phyloP scores from a whole-genome alignment of 805 yeast species.

The Debaryomyces hansenii region DNA sequence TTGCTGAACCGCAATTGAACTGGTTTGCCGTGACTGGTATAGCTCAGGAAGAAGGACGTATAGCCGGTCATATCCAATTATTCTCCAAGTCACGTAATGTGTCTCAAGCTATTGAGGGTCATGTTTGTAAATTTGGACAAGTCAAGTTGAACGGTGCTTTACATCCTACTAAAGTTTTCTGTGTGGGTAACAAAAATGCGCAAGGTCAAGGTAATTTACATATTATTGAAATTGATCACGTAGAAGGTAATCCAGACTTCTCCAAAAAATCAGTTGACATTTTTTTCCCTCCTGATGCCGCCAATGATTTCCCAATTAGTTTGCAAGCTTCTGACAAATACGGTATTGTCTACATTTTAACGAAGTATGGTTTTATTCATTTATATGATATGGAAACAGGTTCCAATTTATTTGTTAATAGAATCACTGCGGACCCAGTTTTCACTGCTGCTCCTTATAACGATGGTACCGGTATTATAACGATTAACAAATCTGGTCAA shows the following conservation, averaged over 20 bases:
- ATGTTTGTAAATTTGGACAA: slow-evolving; percentile 86
- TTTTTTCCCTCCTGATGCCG: slow-evolving; percentile 95
- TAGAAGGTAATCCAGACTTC: slow-evolving; percentile 78
- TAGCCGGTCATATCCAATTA: slow-evolving; percentile 95
- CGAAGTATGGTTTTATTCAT: slow-evolving; percentile 96
- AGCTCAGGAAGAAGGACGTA: slow-evolving; percentile 88
- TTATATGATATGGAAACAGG: slow-evolving; percentile 93
- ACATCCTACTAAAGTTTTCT: slow-evolving; percentile 79
- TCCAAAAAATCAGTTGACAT: slow-evolving; percentile 88
- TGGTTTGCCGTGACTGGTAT: slow-evolving; percentile 98
- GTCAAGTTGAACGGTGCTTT: slow-evolving; percentile 72
- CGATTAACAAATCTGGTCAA: slow-evolving; percentile 94
- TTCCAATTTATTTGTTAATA: slow-evolving; percentile 87
- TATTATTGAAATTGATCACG: slow-evolving; percentile 95
- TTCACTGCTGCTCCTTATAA: slow-evolving; percentile 82
- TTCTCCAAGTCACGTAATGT: slow-evolving; percentile 85
- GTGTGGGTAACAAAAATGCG: slow-evolving; percentile 87
- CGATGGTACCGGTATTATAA: slow-evolving; percentile 78
- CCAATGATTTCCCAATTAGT: slow-evolving; percentile 94
- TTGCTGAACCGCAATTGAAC: slow-evolving; percentile 71
- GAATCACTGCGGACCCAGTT: slow-evolving; percentile 94
- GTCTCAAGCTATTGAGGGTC: slow-evolving; percentile 97
- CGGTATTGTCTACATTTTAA: slow-evolving; percentile 85
- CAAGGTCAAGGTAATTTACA: slow-evolving; percentile 74
- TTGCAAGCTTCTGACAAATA: slow-evolving; percentile 81